Conservation (phyloP, 306 rosid species). For the Oxytropis ochrocephala region DNA sequence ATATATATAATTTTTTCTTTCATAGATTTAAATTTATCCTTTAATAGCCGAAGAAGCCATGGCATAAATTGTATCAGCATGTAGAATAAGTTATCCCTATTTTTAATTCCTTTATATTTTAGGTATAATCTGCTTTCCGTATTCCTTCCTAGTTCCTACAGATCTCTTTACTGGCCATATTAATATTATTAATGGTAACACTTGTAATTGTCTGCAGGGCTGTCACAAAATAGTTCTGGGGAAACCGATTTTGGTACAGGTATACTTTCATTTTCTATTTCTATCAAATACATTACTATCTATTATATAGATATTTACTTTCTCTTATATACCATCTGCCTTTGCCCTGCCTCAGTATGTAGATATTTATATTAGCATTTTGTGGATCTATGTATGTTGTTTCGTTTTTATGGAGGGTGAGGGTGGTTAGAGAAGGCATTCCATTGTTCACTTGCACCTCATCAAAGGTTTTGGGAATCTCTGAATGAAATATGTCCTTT, state of each 20-base stretch:
- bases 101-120: background rate
- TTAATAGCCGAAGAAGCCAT: background rate
- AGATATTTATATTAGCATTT: background rate
- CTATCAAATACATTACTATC: background rate
- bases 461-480: background rate
- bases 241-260: constrained; percentile 76
- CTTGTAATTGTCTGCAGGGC: constrained; percentile 50
- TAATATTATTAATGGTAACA: constrained; percentile 12
- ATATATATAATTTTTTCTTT: background rate
- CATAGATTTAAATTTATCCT: background rate
- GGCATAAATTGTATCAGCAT: background rate
- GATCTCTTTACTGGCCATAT: background rate
- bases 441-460: background rate
- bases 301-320: background rate
- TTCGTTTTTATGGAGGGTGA: background rate
- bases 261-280: constrained; percentile 25
- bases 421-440: constrained; percentile 2
- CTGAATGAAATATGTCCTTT: constrained; percentile 11
- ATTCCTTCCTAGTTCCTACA: constrained; percentile 1
- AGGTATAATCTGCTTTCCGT: background rate
- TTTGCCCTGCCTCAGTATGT: background rate
- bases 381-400: background rate
- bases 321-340: constrained; percentile 1
- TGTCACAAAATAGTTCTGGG: constrained; percentile 67
- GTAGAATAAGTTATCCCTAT: background rate